A percentile compares a stretch with the other conserved stretches of the same genome.
Evolutionary conservation across 805 yeast species (phyloP).

Genomic region (Yarrowia alimentaria): DNA sequence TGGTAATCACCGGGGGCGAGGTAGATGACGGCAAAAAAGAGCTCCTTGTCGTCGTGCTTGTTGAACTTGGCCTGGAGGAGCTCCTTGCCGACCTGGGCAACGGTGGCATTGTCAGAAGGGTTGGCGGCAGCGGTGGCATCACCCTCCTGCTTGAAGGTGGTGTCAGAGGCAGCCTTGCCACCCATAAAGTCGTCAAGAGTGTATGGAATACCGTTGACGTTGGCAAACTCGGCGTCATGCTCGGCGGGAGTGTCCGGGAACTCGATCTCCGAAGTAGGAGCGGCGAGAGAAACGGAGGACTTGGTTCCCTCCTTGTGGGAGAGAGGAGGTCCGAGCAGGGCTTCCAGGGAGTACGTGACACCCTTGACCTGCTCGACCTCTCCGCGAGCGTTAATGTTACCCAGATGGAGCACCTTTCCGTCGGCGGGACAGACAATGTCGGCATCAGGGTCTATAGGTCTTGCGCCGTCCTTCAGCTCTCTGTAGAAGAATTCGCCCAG

Average conservation of each 20-base stretch:
- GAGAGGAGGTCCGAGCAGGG: conserved; percentile 62
- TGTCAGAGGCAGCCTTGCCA: conserved; percentile 47
- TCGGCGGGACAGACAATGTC: conserved; percentile 88
- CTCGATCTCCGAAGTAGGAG: conserved; percentile 31
- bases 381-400: conserved; percentile 69
- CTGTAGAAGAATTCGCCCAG: conserved; percentile 91
- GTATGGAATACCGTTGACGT: conserved; percentile 68
- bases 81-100: conserved; percentile 32
- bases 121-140: conserved; percentile 51
- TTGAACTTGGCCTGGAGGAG: conserved; percentile 34
- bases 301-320: background rate
- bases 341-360: conserved; percentile 84
- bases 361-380: conserved; percentile 94
- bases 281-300: conserved; percentile 23
- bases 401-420: conserved; percentile 84
- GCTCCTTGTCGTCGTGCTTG: conserved; percentile 49
- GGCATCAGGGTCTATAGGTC: conserved; percentile 68
- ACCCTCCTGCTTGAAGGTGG: conserved; percentile 62
- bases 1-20: conserved; percentile 99
- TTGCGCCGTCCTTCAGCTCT: conserved; percentile 66
- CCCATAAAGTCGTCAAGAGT: conserved; percentile 68
- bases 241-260: conserved; percentile 42
- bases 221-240: conserved; percentile 73
- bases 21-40: conserved; percentile 88
- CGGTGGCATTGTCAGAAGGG: conserved; percentile 34